Base-by-base conservation (phyloP, 2,329 filamentous ascomycete genomes). In the Onygena corvina region DNA sequence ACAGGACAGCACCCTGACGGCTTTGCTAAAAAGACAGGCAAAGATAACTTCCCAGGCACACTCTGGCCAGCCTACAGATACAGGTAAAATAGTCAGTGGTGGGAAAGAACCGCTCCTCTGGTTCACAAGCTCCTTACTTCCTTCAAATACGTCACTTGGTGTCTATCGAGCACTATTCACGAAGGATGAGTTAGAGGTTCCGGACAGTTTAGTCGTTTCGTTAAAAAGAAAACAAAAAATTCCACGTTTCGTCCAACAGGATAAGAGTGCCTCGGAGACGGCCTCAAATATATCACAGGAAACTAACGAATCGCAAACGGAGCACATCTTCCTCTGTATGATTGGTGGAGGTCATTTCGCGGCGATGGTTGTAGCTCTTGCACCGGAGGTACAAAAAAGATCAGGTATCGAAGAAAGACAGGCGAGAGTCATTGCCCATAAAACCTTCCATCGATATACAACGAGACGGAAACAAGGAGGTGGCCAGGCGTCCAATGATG, bases 281-380 rank as follows among this genome's bases (percentile, higher is more conserved):
- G 53, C 54, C 1, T 67, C 73, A 31, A 50, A 80, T 81, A 78
- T 80, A 23, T 31, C 57, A 16, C 52, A 78, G 78, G 48, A 80
- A 81, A 40, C 36, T 23, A 23, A 23, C 1, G 36, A 40, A 6
- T 23, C 36, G 9, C 78, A 80, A 20, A 81, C 83, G 5, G 86
- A 88, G 1, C 89, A 96, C 62, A 80, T 94, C 46, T 96, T 98
- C 62, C 76, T 98, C 44, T 96, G 89, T 67, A 98, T 98, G 92
- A 94, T 98, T 46, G 92, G 92, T 20, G 92, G 92, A 52, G 92
- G 92, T 0, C 92, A 98, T 64, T 98, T 98, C 62, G 92, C 92
- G 0, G 92, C 86, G 46, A 96, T 96, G 89, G 75, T 96, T 8
- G 85, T 98, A 8, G 88, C 88, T 0, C 75, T 96, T 3, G 80